Evolutionary conservation across 2,329 filamentous ascomycete species (phyloP).

Genomic region (Botryotinia calthae): DNA sequence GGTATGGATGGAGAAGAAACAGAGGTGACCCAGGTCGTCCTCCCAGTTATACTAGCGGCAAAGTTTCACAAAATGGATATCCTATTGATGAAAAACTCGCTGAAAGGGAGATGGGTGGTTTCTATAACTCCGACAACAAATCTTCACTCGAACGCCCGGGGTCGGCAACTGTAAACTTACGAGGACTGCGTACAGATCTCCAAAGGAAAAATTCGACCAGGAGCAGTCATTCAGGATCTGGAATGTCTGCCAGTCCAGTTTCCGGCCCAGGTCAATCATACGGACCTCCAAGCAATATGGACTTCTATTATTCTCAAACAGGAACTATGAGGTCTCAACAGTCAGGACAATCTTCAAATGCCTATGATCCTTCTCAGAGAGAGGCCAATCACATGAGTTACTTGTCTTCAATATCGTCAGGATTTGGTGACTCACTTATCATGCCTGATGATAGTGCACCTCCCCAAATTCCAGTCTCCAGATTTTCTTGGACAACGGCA

Average conservation of each 20-base stretch:
- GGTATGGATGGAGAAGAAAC: slow-evolving; percentile 34
- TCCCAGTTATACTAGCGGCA: slow-evolving; percentile 14
- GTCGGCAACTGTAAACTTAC: slow-evolving; percentile 7
- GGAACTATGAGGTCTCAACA: slow-evolving; percentile 14
- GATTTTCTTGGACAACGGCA: slow-evolving; percentile 37
- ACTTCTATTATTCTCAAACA: slow-evolving; percentile 17
- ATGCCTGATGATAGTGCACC: slow-evolving; percentile 39
- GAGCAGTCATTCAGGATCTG: background rate
- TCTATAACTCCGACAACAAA: slow-evolving; percentile 2
- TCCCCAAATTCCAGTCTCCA: slow-evolving; percentile 21
- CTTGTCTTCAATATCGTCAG: slow-evolving; percentile 61
- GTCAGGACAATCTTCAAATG: slow-evolving; percentile 27
- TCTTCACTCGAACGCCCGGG: slow-evolving; percentile 7
- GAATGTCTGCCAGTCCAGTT: slow-evolving; percentile 12
- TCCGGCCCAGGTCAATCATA: slow-evolving; percentile 9
- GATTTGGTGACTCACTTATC: slow-evolving; percentile 59
- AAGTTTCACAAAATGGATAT: slow-evolving; percentile 8
- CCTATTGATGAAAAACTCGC: slow-evolving; percentile 12
- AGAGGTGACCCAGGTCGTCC: slow-evolving; percentile 21
- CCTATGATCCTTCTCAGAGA: slow-evolving; percentile 30
- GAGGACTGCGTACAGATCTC: slow-evolving; percentile 12
- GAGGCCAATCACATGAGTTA: slow-evolving; percentile 39
- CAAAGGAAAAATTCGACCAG: slow-evolving; percentile 12
- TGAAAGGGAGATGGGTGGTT: slow-evolving; percentile 12
- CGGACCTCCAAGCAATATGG: background rate